phyloP scores from a whole-genome alignment of 2,329 filamentous ascomycete genomes.

The Ophioceras dolichostomum region DNA sequence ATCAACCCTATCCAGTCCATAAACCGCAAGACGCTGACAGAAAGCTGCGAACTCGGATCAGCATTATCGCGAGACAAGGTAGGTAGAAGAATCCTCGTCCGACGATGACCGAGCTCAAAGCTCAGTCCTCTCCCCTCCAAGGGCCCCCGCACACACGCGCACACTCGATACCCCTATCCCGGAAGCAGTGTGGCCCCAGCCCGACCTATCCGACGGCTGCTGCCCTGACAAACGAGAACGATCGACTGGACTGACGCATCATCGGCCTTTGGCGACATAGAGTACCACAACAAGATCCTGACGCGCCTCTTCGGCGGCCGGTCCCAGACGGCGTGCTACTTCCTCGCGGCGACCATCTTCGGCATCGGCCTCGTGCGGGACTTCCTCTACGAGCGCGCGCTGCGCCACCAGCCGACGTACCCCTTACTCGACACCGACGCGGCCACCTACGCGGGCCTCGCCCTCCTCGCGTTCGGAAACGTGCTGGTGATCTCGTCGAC shows the following conservation, averaged over 20 bases:
- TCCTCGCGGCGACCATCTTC: constrained; percentile 82
- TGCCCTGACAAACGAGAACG: no score
- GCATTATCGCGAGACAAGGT: constrained; percentile 77
- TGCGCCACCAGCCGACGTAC: constrained; percentile 64
- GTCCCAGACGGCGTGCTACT: constrained; percentile 74
- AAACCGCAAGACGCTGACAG: no score
- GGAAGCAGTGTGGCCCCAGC: no score
- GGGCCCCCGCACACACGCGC: no score
- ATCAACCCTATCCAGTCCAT: no score
- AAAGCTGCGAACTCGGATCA: no score
- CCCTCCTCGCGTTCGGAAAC: constrained; percentile 65
- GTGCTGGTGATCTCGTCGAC: constrained; percentile 79
- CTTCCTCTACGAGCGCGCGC: constrained; percentile 72
- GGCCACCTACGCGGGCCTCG: constrained; percentile 52
- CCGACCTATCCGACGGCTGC: no score
- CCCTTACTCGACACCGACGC: constrained; percentile 52
- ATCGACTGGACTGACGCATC: no score
- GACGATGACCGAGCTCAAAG: no score
- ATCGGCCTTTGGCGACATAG: constrained; percentile 38
- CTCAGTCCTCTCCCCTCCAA: no score
- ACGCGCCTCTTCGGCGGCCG: constrained; percentile 78
- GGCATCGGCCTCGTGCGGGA: constrained; percentile 82
- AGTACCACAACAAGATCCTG: constrained; percentile 83
- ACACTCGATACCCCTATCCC: no score
- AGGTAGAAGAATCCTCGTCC: no score